phyloP scores from a whole-genome alignment of 2,329 filamentous ascomycete genomes.

The Fusarium incarnatum region DNA sequence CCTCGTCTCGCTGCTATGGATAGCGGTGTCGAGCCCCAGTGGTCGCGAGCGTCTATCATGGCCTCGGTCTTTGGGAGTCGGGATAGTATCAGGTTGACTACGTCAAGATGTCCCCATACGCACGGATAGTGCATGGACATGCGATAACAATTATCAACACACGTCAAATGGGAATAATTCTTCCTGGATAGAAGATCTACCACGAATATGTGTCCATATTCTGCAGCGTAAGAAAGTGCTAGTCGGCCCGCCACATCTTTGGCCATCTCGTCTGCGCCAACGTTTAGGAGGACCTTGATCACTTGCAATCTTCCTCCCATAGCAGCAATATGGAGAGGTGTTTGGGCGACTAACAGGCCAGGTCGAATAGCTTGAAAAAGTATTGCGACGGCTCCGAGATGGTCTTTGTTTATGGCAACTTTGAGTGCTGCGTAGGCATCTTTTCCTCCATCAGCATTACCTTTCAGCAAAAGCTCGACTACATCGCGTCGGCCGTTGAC shows the following conservation, averaged over 20 bases:
- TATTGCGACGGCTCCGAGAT: fast-evolving
- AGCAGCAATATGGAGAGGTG: not conserved
- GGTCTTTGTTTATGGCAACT: fast-evolving
- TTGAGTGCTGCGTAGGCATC: fast-evolving
- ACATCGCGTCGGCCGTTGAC: fast-evolving
- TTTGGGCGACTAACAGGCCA: too few relatives aligned
- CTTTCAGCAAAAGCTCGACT: fast-evolving
- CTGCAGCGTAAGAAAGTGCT: too few relatives aligned
- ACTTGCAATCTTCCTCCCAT: too few relatives aligned
- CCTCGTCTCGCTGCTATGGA: fast-evolving
- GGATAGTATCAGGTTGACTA: not conserved
- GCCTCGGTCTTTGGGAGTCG: fast-evolving
- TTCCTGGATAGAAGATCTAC: not conserved
- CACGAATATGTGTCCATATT: too few relatives aligned
- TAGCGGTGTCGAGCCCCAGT: fast-evolving
- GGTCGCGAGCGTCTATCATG: not conserved
- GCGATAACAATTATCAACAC: not conserved
- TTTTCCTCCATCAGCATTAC: not conserved
- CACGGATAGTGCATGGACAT: not conserved
- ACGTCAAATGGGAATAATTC: fast-evolving
- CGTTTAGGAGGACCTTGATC: too few relatives aligned
- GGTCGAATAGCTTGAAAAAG: too few relatives aligned
- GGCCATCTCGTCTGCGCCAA: too few relatives aligned
- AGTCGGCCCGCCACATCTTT: too few relatives aligned
- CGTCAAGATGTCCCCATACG: fast-evolving